Conservation (phyloP, 768 basidiomycete species). For the Mycena epipterygia region DNA sequence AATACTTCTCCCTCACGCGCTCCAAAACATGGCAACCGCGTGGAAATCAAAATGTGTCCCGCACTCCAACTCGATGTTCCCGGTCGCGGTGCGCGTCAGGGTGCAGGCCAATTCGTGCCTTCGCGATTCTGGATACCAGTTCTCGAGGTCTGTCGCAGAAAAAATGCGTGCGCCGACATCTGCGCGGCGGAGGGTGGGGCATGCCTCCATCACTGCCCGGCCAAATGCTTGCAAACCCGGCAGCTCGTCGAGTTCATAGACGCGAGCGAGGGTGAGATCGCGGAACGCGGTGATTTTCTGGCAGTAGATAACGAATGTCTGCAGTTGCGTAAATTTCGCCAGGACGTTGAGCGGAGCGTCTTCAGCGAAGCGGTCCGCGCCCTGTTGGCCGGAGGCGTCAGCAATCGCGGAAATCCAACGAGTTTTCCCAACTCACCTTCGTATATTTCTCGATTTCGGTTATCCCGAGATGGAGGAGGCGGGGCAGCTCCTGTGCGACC, state of each 20-base stretch:
- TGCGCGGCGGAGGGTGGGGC: slow-evolving; percentile 14
- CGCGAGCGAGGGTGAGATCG: neutral
- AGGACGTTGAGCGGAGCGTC: neutral
- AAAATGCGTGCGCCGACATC: slow-evolving; percentile 6
- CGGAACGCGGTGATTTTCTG: slow-evolving; percentile 10
- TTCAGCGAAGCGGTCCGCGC: neutral
- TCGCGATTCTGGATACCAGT: neutral
- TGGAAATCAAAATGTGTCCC: slow-evolving; percentile 10
- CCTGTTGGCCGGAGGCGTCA: neutral
- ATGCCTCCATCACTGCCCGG: slow-evolving; percentile 2
- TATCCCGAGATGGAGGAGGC: slow-evolving; percentile 22
- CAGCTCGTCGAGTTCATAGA: slow-evolving; percentile 1
- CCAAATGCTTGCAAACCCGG: slow-evolving; percentile 1
- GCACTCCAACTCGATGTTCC: neutral
- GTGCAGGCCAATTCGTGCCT: slow-evolving; percentile 4
- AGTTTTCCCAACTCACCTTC: neutral
- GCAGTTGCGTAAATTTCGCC: neutral
- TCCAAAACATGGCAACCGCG: slow-evolving; percentile 12
- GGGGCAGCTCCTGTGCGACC: slow-evolving; percentile 8
- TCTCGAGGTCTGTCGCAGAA: neutral
- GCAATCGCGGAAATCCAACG: neutral
- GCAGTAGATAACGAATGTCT: slow-evolving; percentile 25
- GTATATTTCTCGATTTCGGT: neutral
- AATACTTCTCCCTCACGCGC: neutral
- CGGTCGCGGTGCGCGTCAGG: slow-evolving; percentile 3